These are phyloP conservation scores for Cercospora sp. DNA, from an alignment of 2,329 filamentous ascomycete species.

Conservation along the genomic window DNA sequence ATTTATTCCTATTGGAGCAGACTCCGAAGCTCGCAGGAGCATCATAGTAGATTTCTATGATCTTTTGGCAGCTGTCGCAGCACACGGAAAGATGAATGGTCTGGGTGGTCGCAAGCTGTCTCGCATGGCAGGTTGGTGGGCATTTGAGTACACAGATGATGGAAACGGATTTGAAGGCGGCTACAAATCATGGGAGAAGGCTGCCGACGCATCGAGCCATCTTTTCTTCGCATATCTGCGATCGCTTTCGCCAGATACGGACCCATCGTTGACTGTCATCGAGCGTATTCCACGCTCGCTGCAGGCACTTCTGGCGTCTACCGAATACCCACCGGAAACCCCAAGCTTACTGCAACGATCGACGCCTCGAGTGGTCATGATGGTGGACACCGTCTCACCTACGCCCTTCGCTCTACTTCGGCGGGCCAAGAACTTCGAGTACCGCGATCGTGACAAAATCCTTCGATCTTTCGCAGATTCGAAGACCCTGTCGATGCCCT, in stretches of 20 bases:
- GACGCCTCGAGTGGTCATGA: constrained; percentile 92
- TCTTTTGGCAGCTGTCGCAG: constrained; percentile 83
- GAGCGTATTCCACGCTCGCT: constrained; percentile 85
- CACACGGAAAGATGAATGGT: constrained; percentile 90
- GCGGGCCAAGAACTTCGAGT: constrained; percentile 91
- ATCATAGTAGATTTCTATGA: constrained; percentile 98
- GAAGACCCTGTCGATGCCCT: constrained; percentile 85
- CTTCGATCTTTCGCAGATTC: constrained; percentile 80
- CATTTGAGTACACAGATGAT: constrained; percentile 85
- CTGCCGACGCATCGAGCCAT: constrained; percentile 93
- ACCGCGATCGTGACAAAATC: constrained; percentile 82
- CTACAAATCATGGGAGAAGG: constrained; percentile 85
- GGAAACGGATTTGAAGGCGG: constrained; percentile 92
- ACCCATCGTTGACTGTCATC: constrained; percentile 71
- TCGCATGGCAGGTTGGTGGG: constrained; percentile 96
- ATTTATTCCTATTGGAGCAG: constrained; percentile 91
- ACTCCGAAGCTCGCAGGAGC: constrained; percentile 77
- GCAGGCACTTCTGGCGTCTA: constrained; percentile 85
- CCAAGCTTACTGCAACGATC: constrained; percentile 74
- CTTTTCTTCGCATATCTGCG: constrained; percentile 96
- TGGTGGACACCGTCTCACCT: constrained; percentile 90
- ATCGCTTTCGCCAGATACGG: constrained; percentile 77
- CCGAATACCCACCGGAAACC: constrained; percentile 85
- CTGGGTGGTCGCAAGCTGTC: constrained; percentile 92
- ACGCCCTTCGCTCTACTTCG: constrained; percentile 90